Conservation (phyloP, 257 asterid species). For the Penstemon barbatus region DNA sequence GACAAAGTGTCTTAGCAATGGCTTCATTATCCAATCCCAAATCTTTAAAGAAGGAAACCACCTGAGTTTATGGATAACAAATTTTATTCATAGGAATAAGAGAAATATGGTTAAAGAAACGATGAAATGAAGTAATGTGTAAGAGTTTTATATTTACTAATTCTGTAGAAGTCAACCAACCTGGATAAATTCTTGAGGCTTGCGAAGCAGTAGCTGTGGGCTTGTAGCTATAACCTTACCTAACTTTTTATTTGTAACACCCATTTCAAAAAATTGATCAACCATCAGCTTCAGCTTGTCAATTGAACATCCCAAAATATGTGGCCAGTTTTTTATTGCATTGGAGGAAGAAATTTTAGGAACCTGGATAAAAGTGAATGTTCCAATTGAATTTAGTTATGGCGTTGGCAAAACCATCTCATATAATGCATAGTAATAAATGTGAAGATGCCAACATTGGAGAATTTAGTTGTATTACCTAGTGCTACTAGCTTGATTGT, state of each 20-base stretch:
- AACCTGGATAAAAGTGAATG: constrained; percentile 44
- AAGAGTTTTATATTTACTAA: neutral
- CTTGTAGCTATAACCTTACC: constrained; percentile 75
- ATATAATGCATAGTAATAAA: no score
- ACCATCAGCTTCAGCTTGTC: constrained; percentile 67
- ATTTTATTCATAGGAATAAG: neutral
- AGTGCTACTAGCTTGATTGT: no score
- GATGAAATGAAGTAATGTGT: neutral
- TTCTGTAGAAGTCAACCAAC: constrained; percentile 40
- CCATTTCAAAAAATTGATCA: constrained; percentile 48
- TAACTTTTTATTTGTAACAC: constrained; percentile 57
- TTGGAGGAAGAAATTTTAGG: constrained; percentile 52
- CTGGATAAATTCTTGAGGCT: constrained; percentile 78
- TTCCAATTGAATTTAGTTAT: no score
- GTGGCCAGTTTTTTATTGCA: constrained; percentile 77
- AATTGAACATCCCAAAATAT: constrained; percentile 73
- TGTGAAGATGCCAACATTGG: no score
- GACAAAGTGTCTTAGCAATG: constrained; percentile 59
- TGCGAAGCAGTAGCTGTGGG: constrained; percentile 78
- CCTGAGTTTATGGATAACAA: constrained; percentile 43
- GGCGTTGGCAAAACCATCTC: no score
- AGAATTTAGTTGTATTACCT: no score
- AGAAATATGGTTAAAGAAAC: constrained; percentile 6
- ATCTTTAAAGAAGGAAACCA: constrained; percentile 67
- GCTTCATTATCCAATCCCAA: constrained; percentile 71